phyloP scores from a whole-genome alignment of 2,329 filamentous ascomycete species.

The Penicillium sp. region DNA sequence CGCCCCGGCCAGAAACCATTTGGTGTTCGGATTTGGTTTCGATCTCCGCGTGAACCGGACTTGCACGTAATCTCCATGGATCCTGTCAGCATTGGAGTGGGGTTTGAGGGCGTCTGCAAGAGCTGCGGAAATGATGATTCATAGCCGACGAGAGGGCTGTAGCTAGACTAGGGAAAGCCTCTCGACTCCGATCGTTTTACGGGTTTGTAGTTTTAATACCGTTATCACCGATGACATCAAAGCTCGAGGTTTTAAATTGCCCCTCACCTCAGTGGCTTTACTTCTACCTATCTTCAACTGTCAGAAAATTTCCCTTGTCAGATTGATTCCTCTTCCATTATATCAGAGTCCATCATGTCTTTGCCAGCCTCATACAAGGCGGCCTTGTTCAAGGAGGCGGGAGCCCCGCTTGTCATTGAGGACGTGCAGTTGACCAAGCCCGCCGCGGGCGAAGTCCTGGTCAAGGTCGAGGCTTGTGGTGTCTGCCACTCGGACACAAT shows the following conservation, averaged over 20 bases:
- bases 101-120: no score
- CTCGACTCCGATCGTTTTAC: neutral
- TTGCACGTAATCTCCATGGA: neutral
- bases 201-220: neutral
- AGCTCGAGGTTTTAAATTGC: neutral
- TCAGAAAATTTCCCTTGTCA: neutral
- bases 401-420: slow-evolving; percentile 56
- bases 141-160: neutral
- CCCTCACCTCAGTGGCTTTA: neutral
- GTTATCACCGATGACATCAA: neutral
- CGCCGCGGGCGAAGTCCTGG: slow-evolving; percentile 58
- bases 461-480: slow-evolving; percentile 70
- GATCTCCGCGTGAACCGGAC: neutral
- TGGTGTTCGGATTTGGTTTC: neutral
- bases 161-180: neutral
- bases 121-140: neutral
- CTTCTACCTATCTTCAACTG: neutral
- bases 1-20: neutral
- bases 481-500: slow-evolving; percentile 65
- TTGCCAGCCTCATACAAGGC: slow-evolving; percentile 68
- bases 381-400: slow-evolving; percentile 56
- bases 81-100: neutral
- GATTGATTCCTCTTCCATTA: neutral
- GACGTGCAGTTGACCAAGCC: slow-evolving; percentile 60
- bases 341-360: neutral